phyloP scores from a whole-genome alignment of 305 asterid species.

The Stenogyne calaminthoides region DNA sequence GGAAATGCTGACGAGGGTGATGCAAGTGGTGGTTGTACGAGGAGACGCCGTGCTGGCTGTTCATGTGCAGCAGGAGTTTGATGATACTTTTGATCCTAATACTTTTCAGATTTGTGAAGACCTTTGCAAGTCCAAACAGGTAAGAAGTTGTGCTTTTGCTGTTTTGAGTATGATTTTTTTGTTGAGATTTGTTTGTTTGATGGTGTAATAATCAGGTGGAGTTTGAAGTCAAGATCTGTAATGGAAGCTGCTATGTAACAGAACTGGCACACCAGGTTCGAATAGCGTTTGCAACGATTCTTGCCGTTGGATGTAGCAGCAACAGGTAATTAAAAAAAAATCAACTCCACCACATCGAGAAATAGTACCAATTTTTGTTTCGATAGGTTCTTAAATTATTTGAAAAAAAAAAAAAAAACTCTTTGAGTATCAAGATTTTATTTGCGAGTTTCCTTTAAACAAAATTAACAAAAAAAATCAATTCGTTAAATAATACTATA shows the following conservation, averaged over 20 bases:
- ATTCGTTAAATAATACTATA: too few relatives aligned
- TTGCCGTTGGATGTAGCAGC: conserved; percentile 67
- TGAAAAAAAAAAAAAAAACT: too few relatives aligned
- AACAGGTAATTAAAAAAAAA: conserved; percentile 41
- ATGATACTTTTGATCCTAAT: conserved; percentile 65
- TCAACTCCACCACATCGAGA: too few relatives aligned
- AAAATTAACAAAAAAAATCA: too few relatives aligned
- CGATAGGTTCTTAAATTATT: too few relatives aligned
- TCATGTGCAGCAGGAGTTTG: conserved; percentile 56
- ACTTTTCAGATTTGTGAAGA: conserved; percentile 81
- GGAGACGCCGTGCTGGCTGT: conserved; percentile 67
- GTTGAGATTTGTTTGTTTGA: not conserved
- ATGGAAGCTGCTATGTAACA: conserved; percentile 52
- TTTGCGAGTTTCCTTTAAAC: too few relatives aligned
- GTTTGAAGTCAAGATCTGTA: conserved; percentile 68
- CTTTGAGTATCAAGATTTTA: too few relatives aligned
- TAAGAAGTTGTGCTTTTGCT: conserved; percentile 18
- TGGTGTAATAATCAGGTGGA: conserved; percentile 55
- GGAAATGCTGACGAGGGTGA: conserved; percentile 66
- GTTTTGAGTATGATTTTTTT: not conserved
- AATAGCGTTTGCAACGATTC: conserved; percentile 57
- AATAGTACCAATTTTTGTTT: too few relatives aligned
- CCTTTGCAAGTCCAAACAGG: conserved; percentile 81
- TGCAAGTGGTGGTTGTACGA: conserved; percentile 37
- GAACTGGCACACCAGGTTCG: conserved; percentile 71